Base-by-base conservation (phyloP, 768 basidiomycete genomes). In the Fistulinella prunicolor region DNA sequence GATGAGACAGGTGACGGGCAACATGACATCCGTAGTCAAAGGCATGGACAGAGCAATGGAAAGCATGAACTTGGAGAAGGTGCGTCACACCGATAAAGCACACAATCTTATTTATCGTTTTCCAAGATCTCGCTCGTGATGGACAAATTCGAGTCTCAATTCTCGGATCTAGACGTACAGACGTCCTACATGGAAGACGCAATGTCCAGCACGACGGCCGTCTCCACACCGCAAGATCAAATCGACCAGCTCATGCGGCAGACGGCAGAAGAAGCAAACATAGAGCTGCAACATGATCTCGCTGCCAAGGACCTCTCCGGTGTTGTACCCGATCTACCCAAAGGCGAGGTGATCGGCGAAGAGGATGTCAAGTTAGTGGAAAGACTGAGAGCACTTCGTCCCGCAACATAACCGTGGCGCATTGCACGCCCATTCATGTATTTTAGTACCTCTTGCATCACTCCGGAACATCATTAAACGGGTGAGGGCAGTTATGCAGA, bases 31-130 rank as follows among this genome's bases (percentile, higher is more conserved):
- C 29, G 96, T 98, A 3, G 96, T 99, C 38, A 85, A 83, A 60
- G 94, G 94, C 28, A 98, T 99, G 96, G 96, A 99, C 67, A 90
- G 87, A 64, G 96, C 96, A 4, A 98, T 99, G 96, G 89, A 96
- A 59, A 88, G 78, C 69, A 99, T 99, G 96, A 98, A 99, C 73
- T 80, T 98, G 47, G 96, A 99, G 60, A 79, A 86, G 65, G 95
- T 96, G 61, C 63, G 83, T 73, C 22, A 20, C 21, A 26, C 13
- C 10, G 44, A 23, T 35, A 3, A 16, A 19, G 14, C 8, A 16
- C 0, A 26, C 13, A 20, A 45, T 19, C 14, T 30, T n/a, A n/a
- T n/a, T 29, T 30, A 44, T 26, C 8, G 12, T 42, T 29, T 41
- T 26, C 16, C 35, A 64, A 97, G 95, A 98, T 99, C 62, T 95